Evolutionary conservation across 257 asterid genomes (phyloP).

Genomic region (Solanum tacnaense): DNA sequence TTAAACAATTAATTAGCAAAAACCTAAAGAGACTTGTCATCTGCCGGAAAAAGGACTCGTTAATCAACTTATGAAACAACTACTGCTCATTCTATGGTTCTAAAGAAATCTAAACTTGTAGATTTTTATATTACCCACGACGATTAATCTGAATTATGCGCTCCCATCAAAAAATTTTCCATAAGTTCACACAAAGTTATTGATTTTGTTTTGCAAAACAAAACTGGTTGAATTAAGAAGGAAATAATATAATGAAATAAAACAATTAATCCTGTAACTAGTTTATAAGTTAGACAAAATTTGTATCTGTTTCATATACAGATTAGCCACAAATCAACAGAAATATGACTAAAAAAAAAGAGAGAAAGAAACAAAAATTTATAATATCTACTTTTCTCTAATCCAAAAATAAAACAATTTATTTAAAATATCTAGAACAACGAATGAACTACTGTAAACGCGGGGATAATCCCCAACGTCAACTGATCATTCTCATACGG

Average conservation of each 20-base stretch:
- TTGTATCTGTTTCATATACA: background rate
- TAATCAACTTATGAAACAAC: background rate
- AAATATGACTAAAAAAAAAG: background rate
- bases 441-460: background rate
- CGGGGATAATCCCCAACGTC: background rate
- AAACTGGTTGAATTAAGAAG: no score
- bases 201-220: background rate
- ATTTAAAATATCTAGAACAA: background rate
- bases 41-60: background rate
- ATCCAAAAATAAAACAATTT: background rate
- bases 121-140: no score
- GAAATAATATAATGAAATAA: no score
- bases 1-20: background rate
- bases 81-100: no score
- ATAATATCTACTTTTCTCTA: background rate
- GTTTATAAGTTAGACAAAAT: background rate
- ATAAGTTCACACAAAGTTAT: no score
- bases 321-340: background rate
- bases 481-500: conserved; percentile 17
- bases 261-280: no score
- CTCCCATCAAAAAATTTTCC: no score
- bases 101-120: no score
- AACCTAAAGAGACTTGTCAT: background rate
- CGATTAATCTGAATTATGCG: no score
- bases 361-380: background rate